Evolutionary conservation across 805 yeast genomes (phyloP).

Genomic region (Pichia cephalocereana): DNA sequence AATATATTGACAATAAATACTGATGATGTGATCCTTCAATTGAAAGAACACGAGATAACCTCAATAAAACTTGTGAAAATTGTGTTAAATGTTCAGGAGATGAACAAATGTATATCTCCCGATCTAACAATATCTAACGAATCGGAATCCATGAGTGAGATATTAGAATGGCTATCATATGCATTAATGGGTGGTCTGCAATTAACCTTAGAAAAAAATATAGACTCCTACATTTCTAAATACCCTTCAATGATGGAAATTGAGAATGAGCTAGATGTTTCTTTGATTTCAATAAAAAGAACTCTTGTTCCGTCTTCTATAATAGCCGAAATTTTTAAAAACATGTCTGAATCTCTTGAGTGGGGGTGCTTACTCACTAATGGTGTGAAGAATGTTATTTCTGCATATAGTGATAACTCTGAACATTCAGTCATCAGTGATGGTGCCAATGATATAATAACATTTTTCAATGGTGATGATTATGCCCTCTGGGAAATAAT

Average conservation of each 20-base stretch:
- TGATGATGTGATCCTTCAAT: not conserved
- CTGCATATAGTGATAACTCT: constrained; percentile 16
- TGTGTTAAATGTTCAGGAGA: not conserved
- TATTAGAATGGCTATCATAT: constrained; percentile 26
- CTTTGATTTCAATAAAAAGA: not conserved
- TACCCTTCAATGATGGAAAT: constrained; percentile 13
- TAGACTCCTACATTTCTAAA: constrained; percentile 17
- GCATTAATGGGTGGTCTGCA: constrained; percentile 20
- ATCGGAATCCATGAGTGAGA: constrained; percentile 15
- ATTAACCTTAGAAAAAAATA: constrained; percentile 11
- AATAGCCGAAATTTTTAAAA: not conserved
- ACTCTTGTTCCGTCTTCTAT: not conserved
- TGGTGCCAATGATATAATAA: constrained; percentile 22
- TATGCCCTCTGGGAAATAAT: constrained; percentile 23
- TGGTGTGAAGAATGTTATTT: constrained; percentile 23
- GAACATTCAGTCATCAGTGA: constrained; percentile 23
- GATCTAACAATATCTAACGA: constrained; percentile 12
- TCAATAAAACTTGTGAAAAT: no score
- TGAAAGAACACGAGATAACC: no score
- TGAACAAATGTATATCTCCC: constrained; percentile 15
- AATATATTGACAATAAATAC: not conserved
- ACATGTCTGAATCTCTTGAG: not conserved
- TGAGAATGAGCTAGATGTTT: not conserved
- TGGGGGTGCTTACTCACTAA: constrained; percentile 21
- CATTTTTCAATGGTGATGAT: constrained; percentile 12